A percentile compares a stretch with the other conserved stretches of the same genome.
These are phyloP conservation scores for Globisporangium echinulatum DNA, from an alignment of 352 stramenopile genomes.

Conservation along the genomic window DNA sequence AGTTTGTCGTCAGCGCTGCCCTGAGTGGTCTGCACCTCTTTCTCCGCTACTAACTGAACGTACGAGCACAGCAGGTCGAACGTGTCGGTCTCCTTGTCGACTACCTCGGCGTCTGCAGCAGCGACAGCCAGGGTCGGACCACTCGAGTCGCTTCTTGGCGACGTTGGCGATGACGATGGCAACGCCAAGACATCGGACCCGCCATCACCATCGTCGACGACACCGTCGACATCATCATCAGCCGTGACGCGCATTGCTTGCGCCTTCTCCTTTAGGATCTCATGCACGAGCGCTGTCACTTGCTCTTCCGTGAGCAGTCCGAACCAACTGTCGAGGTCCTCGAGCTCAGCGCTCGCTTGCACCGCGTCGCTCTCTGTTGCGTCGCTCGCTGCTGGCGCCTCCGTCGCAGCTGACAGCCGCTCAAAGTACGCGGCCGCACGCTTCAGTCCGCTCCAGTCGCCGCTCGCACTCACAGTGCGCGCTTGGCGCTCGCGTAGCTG, in stretches of 20 bases:
- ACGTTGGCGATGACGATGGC: background rate
- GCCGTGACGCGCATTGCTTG: conserved; percentile 1
- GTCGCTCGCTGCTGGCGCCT: background rate
- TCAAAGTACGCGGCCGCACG: conserved; percentile 35
- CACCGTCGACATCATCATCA: background rate
- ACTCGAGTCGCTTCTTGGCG: too few species aligned
- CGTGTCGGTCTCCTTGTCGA: conserved; percentile 27
- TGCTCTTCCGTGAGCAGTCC: conserved; percentile 42
- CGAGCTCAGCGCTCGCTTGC: background rate
- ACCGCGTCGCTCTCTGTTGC: background rate
- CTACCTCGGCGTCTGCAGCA: background rate
- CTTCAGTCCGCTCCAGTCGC: conserved; percentile 28
- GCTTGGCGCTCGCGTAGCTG: conserved; percentile 6
- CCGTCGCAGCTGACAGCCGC: background rate
- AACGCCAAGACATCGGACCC: too few species aligned
- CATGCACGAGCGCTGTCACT: conserved; percentile 30
- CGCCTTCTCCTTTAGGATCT: conserved; percentile 30
- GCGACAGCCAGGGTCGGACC: background rate
- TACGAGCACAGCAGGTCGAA: conserved; percentile 11
- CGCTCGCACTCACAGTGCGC: background rate
- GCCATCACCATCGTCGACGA: background rate
- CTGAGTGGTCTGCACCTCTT: conserved; percentile 18
- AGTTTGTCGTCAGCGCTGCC: background rate
- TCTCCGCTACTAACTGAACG: conserved; percentile 14
- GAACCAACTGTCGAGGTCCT: conserved; percentile 20